These are phyloP conservation scores for Amphirosellinia nigrospora DNA, from an alignment of 495 filamentous ascomycete genomes.

Conservation along the genomic window DNA sequence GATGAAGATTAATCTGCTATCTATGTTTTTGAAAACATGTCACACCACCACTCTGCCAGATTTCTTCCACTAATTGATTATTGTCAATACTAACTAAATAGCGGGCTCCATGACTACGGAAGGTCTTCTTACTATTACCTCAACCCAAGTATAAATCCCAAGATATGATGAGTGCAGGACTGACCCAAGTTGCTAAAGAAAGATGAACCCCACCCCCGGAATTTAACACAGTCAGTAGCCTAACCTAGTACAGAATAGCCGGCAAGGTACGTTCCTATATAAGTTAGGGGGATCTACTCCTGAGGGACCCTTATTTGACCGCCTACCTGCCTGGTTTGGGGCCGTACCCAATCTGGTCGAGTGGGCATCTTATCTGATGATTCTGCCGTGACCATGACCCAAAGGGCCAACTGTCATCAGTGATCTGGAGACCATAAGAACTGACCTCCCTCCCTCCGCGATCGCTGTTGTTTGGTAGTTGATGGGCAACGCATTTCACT, in stretches of 20 bases:
- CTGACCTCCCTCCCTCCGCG: not conserved
- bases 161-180: too few relatives aligned
- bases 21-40: not conserved
- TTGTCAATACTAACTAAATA: not conserved
- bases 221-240: too few relatives aligned
- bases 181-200: not conserved
- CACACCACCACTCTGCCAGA: not conserved
- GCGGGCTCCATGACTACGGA: not conserved
- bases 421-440: slow-evolving; percentile 24
- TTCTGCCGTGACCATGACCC: slow-evolving; percentile 37
- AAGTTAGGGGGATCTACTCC: not conserved
- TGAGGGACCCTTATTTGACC: not conserved
- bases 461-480: not conserved
- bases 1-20: not conserved
- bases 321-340: slow-evolving; percentile 7
- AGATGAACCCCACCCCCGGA: not conserved
- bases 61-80: not conserved
- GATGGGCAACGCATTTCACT: not conserved
- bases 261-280: too few relatives aligned
- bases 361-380: slow-evolving; percentile 28
- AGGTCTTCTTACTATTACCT: not conserved
- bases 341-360: not conserved
- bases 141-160: not conserved
- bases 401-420: slow-evolving; percentile 42
- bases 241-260: too few relatives aligned